Evolutionary conservation across 768 basidiomycete genomes (phyloP).

Genomic region (Suillus alpinus): DNA sequence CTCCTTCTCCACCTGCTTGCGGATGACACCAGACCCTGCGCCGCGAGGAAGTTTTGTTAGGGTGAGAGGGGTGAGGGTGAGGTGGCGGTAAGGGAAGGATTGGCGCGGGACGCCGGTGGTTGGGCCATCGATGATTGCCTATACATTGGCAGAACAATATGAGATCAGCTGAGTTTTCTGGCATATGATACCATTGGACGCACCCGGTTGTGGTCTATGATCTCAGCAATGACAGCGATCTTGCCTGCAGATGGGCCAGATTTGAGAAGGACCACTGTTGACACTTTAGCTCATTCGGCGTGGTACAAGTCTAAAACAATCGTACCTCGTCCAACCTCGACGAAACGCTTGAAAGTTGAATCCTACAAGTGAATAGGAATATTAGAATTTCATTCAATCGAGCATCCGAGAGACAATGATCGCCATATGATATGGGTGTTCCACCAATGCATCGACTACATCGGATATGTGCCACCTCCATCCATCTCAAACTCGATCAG

Average conservation of each 20-base stretch:
- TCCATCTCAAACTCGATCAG: background rate
- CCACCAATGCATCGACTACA: background rate
- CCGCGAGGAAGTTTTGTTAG: slow-evolving; percentile 83
- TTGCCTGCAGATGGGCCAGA: slow-evolving; percentile 81
- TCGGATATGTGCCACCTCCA: background rate
- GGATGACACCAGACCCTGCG: slow-evolving; percentile 77
- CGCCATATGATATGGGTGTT: background rate
- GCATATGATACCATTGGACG: slow-evolving; percentile 24
- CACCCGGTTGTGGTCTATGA: slow-evolving; percentile 99
- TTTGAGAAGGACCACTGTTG: slow-evolving; percentile 84
- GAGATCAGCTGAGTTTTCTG: background rate
- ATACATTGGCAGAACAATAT: slow-evolving; percentile 1
- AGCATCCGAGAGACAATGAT: background rate
- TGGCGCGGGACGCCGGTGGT: slow-evolving; percentile 90
- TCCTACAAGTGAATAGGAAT: slow-evolving; percentile 36
- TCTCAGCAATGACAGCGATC: slow-evolving; percentile 94
- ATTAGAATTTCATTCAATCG: background rate
- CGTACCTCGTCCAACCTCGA: slow-evolving; percentile 93
- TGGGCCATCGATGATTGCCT: slow-evolving; percentile 97
- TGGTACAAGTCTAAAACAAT: slow-evolving; percentile 15
- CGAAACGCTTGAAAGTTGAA: slow-evolving; percentile 94
- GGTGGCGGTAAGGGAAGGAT: slow-evolving; percentile 86
- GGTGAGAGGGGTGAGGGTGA: slow-evolving; percentile 84
- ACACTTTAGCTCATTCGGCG: background rate
- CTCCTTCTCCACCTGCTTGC: slow-evolving; percentile 87